Evolutionary conservation across 2,329 filamentous ascomycete species (phyloP).

Genomic region (Colletotrichum lini): DNA sequence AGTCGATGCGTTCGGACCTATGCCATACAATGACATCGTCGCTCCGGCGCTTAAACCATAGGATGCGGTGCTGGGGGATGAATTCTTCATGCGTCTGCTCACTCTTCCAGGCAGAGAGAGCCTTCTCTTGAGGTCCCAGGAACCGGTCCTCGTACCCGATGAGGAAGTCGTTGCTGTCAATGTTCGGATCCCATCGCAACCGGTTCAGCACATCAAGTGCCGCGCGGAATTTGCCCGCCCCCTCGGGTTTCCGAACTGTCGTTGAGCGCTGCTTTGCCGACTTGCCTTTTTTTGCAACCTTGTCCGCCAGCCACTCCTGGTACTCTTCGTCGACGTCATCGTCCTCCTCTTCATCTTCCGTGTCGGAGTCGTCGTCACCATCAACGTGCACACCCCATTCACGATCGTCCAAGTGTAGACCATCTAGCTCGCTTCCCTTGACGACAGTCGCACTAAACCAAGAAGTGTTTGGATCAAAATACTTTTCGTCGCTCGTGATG

Average conservation of each 20-base stretch:
- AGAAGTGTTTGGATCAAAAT: slow-evolving; percentile 63
- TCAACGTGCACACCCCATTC: slow-evolving; percentile 66
- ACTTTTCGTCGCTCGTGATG: slow-evolving; percentile 60
- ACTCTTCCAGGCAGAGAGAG: slow-evolving; percentile 70
- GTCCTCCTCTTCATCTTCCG: slow-evolving; percentile 51
- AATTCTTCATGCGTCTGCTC: slow-evolving; percentile 77
- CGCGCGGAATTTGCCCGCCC: slow-evolving; percentile 66
- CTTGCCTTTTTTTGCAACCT: slow-evolving; percentile 42
- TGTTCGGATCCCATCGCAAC: slow-evolving; percentile 70
- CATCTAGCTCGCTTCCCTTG: slow-evolving; percentile 55
- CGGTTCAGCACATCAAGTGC: slow-evolving; percentile 72
- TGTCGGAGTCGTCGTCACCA: slow-evolving; percentile 59
- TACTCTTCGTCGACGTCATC: slow-evolving; percentile 36
- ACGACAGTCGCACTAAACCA: slow-evolving; percentile 64
- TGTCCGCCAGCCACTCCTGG: slow-evolving; percentile 5
- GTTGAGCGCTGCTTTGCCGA: slow-evolving; percentile 30
- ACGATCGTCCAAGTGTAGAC: slow-evolving; percentile 61
- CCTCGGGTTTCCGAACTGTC: slow-evolving; percentile 49
- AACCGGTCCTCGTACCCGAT: slow-evolving; percentile 76
- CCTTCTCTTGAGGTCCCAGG: slow-evolving; percentile 66
- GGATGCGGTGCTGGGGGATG: slow-evolving; percentile 75
- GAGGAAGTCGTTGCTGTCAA: slow-evolving; percentile 67
- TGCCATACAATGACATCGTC: slow-evolving; percentile 71
- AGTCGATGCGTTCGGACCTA: slow-evolving; percentile 65
- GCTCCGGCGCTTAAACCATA: slow-evolving; percentile 71